Evolutionary conservation across 192 early-diverging fungal genomes (phyloP), one percentile per base, ranked within the genome.

Genomic region (Diversispora epigaea): DNA sequence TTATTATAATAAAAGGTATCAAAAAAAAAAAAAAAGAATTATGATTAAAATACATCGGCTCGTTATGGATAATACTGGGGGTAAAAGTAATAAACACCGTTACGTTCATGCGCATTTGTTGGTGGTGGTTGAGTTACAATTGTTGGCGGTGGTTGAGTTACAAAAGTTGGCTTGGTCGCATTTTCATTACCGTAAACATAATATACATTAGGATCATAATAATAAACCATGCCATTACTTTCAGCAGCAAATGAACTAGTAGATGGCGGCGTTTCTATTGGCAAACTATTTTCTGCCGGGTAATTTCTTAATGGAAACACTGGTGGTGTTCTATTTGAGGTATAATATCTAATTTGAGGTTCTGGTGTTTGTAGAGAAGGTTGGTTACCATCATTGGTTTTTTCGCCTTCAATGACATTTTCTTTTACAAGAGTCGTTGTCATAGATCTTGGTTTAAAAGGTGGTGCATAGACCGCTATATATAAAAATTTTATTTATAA

Each of bases 121-220:
- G 62, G 11, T 2, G 25, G 25, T 32, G 57, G 8, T 60, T 25
- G 57, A 22, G 57, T 7, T 22, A 32, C 22, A 60, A 60, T 32
- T 22, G 57, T 32, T 25, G 57, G 6, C 25, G 25, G 25, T 44
- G 62, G 17, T 41, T 44, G 62, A n/a, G 62, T 5, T 44, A 45
- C 17, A 64, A 44, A 64, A 43, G 62, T 17, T 40, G 57, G 14
- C 25, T 60, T 60, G 25, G 25, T 25, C 9, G 62, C 32, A n/a
- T 64, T 64, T 44, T 64, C 62, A 40, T 64, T 64, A 8, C 25
- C 41, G 44, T 71, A 73, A 63, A 45, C 25, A 44, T 55, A 43
- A 61, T 73, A 73, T 10, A 73, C 49, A 50, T 73, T 60, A 49
- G 71, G 71, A 60, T 73, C 71, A 25, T 73, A 73, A 63, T 73